Evolutionary conservation across 2,329 filamentous ascomycete genomes (phyloP), one percentile per base, ranked within the genome.

Genomic region (Fulvia fulva): DNA sequence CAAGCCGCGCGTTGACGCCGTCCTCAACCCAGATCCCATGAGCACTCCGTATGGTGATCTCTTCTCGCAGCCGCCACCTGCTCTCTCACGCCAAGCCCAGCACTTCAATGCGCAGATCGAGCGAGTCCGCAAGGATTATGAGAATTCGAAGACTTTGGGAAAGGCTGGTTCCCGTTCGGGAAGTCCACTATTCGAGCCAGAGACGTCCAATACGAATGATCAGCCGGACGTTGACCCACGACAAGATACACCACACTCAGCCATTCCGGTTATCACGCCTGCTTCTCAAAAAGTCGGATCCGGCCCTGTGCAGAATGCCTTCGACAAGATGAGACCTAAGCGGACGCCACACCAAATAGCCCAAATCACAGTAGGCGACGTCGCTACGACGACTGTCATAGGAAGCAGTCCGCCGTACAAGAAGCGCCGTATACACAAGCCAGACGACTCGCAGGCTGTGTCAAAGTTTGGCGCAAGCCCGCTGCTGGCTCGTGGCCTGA

Each of bases 301-400:
- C 16, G 80, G 80, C 45, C 68, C 78, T 0, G 75, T 87, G 23
- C 80, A 82, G 53, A 85, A 81, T 67, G 85, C 85, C 1, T 87
- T 87, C 64, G 83, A 86, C 69, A 79, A 82, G 19, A 87, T 87
- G 83, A 79, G 85, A 16, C 80, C 82, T 0, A 88, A 84, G 68
- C 81, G 87, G 32, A 76, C 81, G 1, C 81, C 82, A 1, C 75
- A 81, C 26, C 86, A 90, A 66, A 76, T 87, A 53, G 88, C 89
- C 21, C 90, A 87, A 1, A 89, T 93, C 50, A 91, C 87, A 0
- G 84, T 93, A 55, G 89, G 88, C 1, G 80, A 86, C 61, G 81
- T 80, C 47, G 90, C 86, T 0, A 87, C 83, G 0, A 86, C 85
- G 21, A 80, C 85, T 30, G 63, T 70, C 19, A 80, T 91, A 63